Evolutionary conservation across 306 rosid species (phyloP).

Genomic region (Cicer judaicum): DNA sequence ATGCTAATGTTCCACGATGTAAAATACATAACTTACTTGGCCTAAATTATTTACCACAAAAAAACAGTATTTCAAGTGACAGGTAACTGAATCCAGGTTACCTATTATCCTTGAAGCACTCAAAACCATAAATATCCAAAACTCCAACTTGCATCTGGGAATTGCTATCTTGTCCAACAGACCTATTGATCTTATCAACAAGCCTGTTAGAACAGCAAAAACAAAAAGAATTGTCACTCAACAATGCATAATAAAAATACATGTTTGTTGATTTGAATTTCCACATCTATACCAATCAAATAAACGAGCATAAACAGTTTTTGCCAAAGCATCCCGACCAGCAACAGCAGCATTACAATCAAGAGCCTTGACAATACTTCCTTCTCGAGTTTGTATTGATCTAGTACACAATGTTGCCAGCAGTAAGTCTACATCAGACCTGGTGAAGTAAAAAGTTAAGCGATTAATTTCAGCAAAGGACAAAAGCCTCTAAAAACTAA

Average conservation of each 20-base stretch:
- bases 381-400: constrained; percentile 92
- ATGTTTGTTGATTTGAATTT: constrained; percentile 6
- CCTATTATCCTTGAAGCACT: constrained; percentile 98
- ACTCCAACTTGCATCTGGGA: constrained; percentile 86
- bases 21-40: constrained; percentile 19
- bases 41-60: background rate
- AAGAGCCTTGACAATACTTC: constrained; percentile 85
- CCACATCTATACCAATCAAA: constrained; percentile 80
- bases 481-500: constrained; percentile 20
- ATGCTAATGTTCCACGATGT: constrained; percentile 24
- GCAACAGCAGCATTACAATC: constrained; percentile 90
- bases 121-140: constrained; percentile 96
- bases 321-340: constrained; percentile 92
- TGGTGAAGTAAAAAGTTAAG: constrained; percentile 40
- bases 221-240: constrained; percentile 15
- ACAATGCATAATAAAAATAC: constrained; percentile 12
- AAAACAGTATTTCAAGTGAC: constrained; percentile 15
- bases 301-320: constrained; percentile 87
- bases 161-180: constrained; percentile 91
- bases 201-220: constrained; percentile 70
- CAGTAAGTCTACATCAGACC: constrained; percentile 83
- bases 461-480: constrained; percentile 16
- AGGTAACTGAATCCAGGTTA: constrained; percentile 46
- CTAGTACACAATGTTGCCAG: constrained; percentile 82
- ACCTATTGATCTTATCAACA: constrained; percentile 87